Base-by-base conservation (phyloP, 495 filamentous ascomycete genomes). In the Neurospora sp. region DNA sequence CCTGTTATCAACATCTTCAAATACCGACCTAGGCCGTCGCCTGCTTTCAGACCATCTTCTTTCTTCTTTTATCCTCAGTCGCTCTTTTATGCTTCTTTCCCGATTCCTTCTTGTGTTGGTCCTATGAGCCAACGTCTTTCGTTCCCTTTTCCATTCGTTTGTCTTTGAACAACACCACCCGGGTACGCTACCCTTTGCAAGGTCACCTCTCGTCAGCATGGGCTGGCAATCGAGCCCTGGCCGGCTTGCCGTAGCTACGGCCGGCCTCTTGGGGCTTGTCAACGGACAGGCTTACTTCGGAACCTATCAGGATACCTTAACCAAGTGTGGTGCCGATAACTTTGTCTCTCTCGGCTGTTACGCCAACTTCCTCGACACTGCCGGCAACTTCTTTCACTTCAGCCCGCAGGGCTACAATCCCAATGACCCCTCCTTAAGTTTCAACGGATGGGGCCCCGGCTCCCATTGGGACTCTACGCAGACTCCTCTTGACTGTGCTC, bases 201-300 rank as follows among this genome's bases (percentile, higher is more conserved):
- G 12, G 40, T 40, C n/a, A 20, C 12, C 22, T 42, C 41, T 41
- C 71, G 69, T 70, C 70, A 77, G 71, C 46, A 81, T 82, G 80
- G 75, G 70, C 53, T 69, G 74, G 46, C 75, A 72, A 22, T 20
- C 70, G 10, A 75, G 59, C 59, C 69, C 73, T 73, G 75, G 72
- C 37, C 73, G 72, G 59, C 79, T 77, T 39, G 68, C 80, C n/a
- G 75, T 75, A 53, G 77, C 77, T 46, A 69, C 80, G 10, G 69
- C 74, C 68, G 75, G 74, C 35, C 73, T 80, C 20, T 59, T 78
- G 39, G 66, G 77, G 41, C 39, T 76, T 9, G 73, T 70, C 27
- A 73, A 79, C 69, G 74, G 73, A 16, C 78, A 78, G 68, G 79
- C 46, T 10, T 76, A 69, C 61, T 79, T 70, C n/a, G 74, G 73